Conservation (phyloP, 352 stramenopile genomes). For the Phytophthora fragariae region DNA sequence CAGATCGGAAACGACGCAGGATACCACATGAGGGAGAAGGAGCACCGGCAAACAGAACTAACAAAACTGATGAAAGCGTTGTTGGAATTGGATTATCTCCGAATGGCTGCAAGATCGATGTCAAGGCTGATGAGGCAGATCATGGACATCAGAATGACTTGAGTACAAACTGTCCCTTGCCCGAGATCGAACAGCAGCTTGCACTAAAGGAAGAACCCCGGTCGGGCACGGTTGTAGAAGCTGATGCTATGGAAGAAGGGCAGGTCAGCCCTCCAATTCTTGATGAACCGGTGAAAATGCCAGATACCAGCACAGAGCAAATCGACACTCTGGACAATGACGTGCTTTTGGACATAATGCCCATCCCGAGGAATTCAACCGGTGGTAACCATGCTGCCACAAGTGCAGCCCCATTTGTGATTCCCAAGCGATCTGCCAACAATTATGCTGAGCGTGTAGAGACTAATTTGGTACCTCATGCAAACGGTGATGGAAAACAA, state of each 20-base stretch:
- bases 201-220: not conserved
- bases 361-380: conserved; percentile 28
- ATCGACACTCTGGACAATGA: conserved; percentile 5
- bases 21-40: not conserved
- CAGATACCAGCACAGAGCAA: conserved; percentile 4
- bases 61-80: not conserved
- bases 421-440: conserved; percentile 26
- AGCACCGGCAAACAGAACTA: not conserved
- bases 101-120: not conserved
- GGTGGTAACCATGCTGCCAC: not conserved
- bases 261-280: conserved; percentile 13
- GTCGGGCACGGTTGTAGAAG: not conserved
- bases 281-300: conserved; percentile 11
- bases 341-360: conserved; percentile 23
- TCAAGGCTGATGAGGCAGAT: not conserved
- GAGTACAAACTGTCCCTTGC: not conserved
- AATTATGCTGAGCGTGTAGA: not conserved
- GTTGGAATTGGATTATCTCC: not conserved
- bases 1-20: not conserved
- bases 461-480: not conserved
- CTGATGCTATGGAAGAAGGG: conserved; percentile 25
- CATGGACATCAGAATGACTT: not conserved
- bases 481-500: not conserved
- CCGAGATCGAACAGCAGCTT: not conserved
- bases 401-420: conserved; percentile 28